Percentiles rank a stretch among this genome's conserved stretches.
These are phyloP conservation scores for Hydnum rufescens DNA, from an alignment of 768 basidiomycete species.

Conservation along the genomic window DNA sequence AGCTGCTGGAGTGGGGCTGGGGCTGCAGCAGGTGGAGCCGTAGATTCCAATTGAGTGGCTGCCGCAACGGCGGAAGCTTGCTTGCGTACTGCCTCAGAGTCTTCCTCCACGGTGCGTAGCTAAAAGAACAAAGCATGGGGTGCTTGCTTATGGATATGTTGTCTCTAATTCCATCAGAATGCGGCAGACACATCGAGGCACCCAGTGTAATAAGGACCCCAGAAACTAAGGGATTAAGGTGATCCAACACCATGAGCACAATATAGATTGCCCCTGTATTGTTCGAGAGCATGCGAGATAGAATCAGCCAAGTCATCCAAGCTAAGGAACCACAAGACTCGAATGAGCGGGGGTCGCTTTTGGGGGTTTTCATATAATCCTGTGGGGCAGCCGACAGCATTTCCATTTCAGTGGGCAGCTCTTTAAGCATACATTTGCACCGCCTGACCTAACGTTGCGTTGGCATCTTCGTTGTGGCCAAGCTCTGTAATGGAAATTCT, in stretches of 20 bases:
- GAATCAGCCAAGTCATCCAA: conserved; percentile 47
- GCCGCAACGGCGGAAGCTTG: not conserved
- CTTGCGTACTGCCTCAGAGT: conserved; percentile 20
- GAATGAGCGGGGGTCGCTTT: conserved; percentile 72
- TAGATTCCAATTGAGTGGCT: not conserved
- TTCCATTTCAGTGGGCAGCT: conserved; percentile 54
- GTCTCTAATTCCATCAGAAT: conserved; percentile 80
- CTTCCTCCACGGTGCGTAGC: conserved; percentile 65
- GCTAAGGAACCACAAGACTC: conserved; percentile 91
- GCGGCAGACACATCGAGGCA: conserved; percentile 80
- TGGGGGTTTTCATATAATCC: conserved; percentile 89
- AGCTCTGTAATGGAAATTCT: conserved; percentile 93
- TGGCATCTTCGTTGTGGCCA: conserved; percentile 73
- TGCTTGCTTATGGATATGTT: conserved; percentile 69
- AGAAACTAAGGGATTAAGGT: conserved; percentile 89
- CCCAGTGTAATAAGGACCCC: conserved; percentile 71
- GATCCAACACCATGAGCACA: conserved; percentile 98
- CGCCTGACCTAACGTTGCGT: conserved; percentile 79
- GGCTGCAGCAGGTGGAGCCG: not conserved
- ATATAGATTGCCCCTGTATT: conserved; percentile 94
- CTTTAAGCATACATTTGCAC: conserved; percentile 89
- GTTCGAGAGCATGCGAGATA: conserved; percentile 60
- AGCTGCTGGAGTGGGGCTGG: no score
- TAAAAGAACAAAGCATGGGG: conserved; percentile 84
- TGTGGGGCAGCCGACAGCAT: conserved; percentile 91